Evolutionary conservation across 805 yeast genomes (phyloP), one percentile per base, ranked within the genome.

Genomic region (Hanseniaspora meyeri): DNA sequence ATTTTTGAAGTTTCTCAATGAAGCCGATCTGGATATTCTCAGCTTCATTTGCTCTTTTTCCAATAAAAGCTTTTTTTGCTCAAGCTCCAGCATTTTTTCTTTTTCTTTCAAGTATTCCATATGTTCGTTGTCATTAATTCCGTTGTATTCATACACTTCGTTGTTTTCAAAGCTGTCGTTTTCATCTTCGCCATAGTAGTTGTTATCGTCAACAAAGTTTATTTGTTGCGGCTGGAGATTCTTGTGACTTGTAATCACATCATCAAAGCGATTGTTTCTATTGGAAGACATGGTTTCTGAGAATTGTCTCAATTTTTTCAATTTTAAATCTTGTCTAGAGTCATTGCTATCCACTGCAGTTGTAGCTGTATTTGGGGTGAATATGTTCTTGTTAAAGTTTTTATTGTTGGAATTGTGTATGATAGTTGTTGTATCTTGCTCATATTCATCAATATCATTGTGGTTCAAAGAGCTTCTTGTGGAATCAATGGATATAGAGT

Each of bases 281-380:
- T 16, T 45, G 29, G 37, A 16, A 10, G 36, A 11, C 17, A 24
- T 7, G 1, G 49, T 8, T 43, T 51, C 55, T 17, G 55, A 39
- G 36, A 51, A 51, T 12, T 51, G 34, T 51, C 55, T 51, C n/a
- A 51, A 24, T 17, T 51, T 51, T 43, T 51, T 51, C 36, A 51
- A 9, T 20, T 43, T 51, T 5, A 34, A n/a, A 19, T 51, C 49
- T 24, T 51, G 55, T 36, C 46, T 51, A 16, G 49, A 42, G 14
- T 29, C n/a, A 39, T 51, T 51, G n/a, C 56, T 52, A 16, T 45
- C 56, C n/a, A 52, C 56, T 11, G 56, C 56, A 11, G 56, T 52
- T 10, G 56, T 52, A 2, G 50, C 56, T 27, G 56, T 45, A 17
- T 43, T 45, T 3, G 56, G 56, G 12, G 56, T 52, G 9, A 52